Base-by-base conservation (phyloP, 495 filamentous ascomycete genomes). In the Penicillium cataractarum region DNA sequence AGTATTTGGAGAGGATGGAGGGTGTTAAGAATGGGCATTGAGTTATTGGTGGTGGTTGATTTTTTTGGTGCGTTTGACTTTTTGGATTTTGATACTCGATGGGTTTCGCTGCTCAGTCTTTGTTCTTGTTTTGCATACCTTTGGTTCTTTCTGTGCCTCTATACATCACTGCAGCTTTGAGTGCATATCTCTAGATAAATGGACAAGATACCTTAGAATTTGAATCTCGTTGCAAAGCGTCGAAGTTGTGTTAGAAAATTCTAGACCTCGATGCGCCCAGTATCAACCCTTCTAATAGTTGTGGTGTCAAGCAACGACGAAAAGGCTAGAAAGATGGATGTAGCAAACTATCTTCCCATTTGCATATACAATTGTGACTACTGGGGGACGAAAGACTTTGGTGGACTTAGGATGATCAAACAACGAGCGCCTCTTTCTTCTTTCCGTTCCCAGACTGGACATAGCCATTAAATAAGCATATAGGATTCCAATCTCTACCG, bases 1-100 rank as follows among this genome's bases (percentile, higher is more conserved):
- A 73, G 59, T 91, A 94, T 74, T 72, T 98, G 52, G 90, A 96
- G 77, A 85, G 67, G 63, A 72, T 64, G 50, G 76, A 79, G 65
- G 74, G 72, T 51, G 55, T 66, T 42, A 61, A 67, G 56, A 82
- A 82, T 73, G 79, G 79, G 31, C 69, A 77, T 63, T 78, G 64
- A 78, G 35, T 53, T 3, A 31, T 19, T 26, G 48, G 39, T 57
- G 29, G 21, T 10, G 4, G 32, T n/a, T 40, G 37, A n/a, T 40
- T 40, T 40, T 17, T 19, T 44, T 3, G 10, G 4, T 29, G 27
- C n/a, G 29, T 29, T 26, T 26, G 10, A 8, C 6, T 13, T 22
- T 7, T 9, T 48, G 12, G 46, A 27, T 49, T 17, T 49, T 26
- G 13, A 50, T 27, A n/a, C 26, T 5, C 3, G 6, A 27, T 49